These are phyloP conservation scores for Cryptococcus sp. DNA, from an alignment of 1,284 basidiomycete genomes.

Conservation along the genomic window DNA sequence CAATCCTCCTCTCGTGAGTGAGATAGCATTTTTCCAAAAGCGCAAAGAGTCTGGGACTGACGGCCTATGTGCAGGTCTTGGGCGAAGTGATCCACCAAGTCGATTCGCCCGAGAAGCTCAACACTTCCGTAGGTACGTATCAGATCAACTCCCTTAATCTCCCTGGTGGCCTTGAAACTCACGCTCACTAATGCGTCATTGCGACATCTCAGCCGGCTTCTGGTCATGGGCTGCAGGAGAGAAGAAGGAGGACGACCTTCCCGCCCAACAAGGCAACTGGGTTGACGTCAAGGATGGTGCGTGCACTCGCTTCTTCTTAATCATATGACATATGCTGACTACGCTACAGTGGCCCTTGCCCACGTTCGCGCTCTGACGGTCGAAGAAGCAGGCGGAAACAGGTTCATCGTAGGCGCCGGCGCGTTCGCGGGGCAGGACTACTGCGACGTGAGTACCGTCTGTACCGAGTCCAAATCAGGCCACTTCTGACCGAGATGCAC, in stretches of 20 bases:
- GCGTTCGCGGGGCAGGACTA: conserved; percentile 42
- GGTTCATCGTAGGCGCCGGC: conserved; percentile 60
- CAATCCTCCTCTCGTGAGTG: conserved; percentile 59
- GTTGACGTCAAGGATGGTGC: conserved; percentile 61
- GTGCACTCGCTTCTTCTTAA: neutral
- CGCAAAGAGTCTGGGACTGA: neutral
- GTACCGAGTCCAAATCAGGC: neutral
- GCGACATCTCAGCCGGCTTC: conserved; percentile 37
- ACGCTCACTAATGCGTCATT: conserved; percentile 2
- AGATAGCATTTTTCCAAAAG: neutral
- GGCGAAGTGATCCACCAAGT: conserved; percentile 61
- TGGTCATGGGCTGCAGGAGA: conserved; percentile 53
- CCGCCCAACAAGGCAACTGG: conserved; percentile 54
- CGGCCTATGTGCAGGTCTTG: conserved; percentile 31
- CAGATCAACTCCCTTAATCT: neutral
- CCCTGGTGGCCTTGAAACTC: neutral
- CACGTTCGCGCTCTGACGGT: conserved; percentile 62
- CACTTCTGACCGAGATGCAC: neutral
- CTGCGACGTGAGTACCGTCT: conserved; percentile 27
- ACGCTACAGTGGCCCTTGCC: conserved; percentile 57
- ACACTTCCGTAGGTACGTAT: conserved; percentile 57
- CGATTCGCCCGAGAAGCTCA: conserved; percentile 56
- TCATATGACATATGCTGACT: neutral
- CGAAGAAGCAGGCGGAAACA: conserved; percentile 63
- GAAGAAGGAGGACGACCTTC: conserved; percentile 50